These are phyloP conservation scores for Populus hybrid DNA, from an alignment of 441 rosid genomes.

Conservation along the genomic window DNA sequence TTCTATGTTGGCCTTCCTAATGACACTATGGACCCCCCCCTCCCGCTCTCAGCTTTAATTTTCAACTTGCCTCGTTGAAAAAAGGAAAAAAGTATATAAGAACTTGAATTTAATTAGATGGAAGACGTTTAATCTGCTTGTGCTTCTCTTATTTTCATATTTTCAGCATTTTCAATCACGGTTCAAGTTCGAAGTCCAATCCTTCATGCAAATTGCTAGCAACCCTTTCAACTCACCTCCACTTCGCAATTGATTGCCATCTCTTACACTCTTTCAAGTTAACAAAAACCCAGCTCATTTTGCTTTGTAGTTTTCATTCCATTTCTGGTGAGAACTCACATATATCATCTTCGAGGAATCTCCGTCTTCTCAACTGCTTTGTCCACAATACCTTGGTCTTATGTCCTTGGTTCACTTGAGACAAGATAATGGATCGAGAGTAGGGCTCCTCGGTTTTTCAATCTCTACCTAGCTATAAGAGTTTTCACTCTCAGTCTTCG, in stretches of 20 bases:
- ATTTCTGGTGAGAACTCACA: conserved; percentile 6
- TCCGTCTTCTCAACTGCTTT: neutral
- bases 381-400: conserved; percentile 2
- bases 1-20: conserved; percentile 36
- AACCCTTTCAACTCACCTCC: neutral
- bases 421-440: neutral
- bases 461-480: neutral
- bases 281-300: neutral
- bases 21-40: conserved; percentile 46
- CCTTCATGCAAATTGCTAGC: neutral
- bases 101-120: neutral
- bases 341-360: conserved; percentile 8
- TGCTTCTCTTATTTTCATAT: neutral
- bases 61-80: neutral
- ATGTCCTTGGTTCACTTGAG: conserved; percentile 1
- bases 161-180: neutral
- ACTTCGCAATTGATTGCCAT: neutral
- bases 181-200: neutral
- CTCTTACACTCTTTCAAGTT: neutral
- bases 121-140: neutral
- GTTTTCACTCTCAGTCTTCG: neutral
- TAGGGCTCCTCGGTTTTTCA: neutral
- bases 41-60: conserved; percentile 14
- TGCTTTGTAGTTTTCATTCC: neutral
- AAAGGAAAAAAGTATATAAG: too few relatives aligned